phyloP scores from a whole-genome alignment of 208 protist species.

The Leishmania aethiopica region DNA sequence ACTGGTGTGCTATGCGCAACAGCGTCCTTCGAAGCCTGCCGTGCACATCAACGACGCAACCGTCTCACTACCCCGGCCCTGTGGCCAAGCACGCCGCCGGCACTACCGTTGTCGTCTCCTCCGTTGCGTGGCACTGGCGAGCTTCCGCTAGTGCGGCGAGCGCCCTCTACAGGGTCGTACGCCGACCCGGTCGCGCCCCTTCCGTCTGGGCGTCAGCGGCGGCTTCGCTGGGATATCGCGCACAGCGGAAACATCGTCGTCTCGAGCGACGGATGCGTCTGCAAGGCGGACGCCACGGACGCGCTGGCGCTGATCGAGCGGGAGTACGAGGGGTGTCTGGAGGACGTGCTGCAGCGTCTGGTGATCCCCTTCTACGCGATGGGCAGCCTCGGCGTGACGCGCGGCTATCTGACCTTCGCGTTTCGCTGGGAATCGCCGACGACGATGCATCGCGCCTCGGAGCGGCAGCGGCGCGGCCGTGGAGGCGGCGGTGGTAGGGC shows the following conservation, averaged over 20 bases:
- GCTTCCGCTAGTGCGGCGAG: constrained; percentile 7
- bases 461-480: not conserved
- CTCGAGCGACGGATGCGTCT: constrained; percentile 47
- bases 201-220: not conserved
- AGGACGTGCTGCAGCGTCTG: constrained; percentile 19
- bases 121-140: not conserved
- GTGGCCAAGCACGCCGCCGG: not conserved
- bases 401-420: constrained; percentile 41
- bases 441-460: not conserved
- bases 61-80: constrained; percentile 13
- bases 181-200: not conserved
- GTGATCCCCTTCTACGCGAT: constrained; percentile 62
- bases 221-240: constrained; percentile 48
- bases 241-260: constrained; percentile 70
- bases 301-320: constrained; percentile 36
- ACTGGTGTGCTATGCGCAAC: not conserved
- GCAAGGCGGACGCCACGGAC: constrained; percentile 46
- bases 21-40: constrained; percentile 13
- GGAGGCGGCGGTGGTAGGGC: not conserved
- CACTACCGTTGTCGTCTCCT: not conserved
- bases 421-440: constrained; percentile 21
- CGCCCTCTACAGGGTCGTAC: constrained; percentile 2
- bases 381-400: constrained; percentile 39
- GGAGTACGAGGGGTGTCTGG: constrained; percentile 25
- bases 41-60: constrained; percentile 18